Base-by-base conservation (phyloP, 108 stramenopile genomes). In the Nitzschia putrida region DNA sequence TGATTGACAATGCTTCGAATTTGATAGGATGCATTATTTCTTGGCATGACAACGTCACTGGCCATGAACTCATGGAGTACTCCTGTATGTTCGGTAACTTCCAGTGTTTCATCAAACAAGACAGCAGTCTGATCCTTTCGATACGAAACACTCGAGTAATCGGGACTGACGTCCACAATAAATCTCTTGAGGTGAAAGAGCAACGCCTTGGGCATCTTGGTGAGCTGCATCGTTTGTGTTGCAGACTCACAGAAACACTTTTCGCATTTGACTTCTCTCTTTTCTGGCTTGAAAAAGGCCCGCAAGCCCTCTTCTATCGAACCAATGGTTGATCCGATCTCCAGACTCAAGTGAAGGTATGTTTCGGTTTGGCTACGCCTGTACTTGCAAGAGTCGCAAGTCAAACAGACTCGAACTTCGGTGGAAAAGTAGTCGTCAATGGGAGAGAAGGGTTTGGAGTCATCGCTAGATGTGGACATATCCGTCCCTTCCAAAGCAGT, bases 231-330 rank as follows among this genome's bases (percentile, higher is more conserved):
- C 4, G 65, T 79, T 53, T 77, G 78, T 22, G 66, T 63, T 13
- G 85, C 85, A n/a, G 72, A 73, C 40, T 75, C 80, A 63, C 54
- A 78, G 52, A 87, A 83, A 64, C 87, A 88, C 75, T 96, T 92
- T 72, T 96, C 95, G 53, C 95, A 96, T 50, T 89, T 85, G 61
- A 93, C 47, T 13, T 93, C 88, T 24, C 84, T 66, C 59, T 80
- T 83, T 68, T 92, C 91, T 0, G 92, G 81, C n/a, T 76, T 75
- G 69, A 96, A 96, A 51, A 88, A 88, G 22, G 60, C 55, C 9
- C 71, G 67, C 42, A 88, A 44, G 23, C 87, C 77, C 13, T 84
- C 82, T 51, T 80, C 81, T 4, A 88, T 61, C 40, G 63, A 74
- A 8, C 61, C 18, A 11, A 29, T 53, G 7, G 49, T 47, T 24